Evolutionary conservation across 2,329 filamentous ascomycete species (phyloP).

Genomic region (Escovopsis weberi): DNA sequence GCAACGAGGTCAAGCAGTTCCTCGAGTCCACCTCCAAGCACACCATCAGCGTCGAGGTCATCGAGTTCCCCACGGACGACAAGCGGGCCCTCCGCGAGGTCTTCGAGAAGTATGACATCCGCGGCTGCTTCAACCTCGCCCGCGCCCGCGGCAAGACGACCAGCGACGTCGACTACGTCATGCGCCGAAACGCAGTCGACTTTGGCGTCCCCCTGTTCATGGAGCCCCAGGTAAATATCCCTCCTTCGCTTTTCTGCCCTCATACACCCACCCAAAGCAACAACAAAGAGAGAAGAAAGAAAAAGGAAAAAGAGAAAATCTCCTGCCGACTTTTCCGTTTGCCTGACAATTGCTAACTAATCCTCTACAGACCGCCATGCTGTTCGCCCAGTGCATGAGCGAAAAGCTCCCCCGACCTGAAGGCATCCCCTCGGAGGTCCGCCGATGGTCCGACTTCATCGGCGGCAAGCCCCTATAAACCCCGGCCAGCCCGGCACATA

Average conservation of each 20-base stretch:
- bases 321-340: too few relatives aligned
- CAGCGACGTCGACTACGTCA: slow-evolving; percentile 91
- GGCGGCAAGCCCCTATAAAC: slow-evolving; percentile 67
- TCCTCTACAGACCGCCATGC: slow-evolving; percentile 63
- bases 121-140: slow-evolving; percentile 90
- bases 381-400: slow-evolving; percentile 94
- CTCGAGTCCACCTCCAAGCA: slow-evolving; percentile 59
- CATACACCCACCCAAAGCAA: too few relatives aligned
- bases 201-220: slow-evolving; percentile 97
- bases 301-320: too few relatives aligned
- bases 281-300: too few relatives aligned
- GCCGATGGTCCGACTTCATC: slow-evolving; percentile 90
- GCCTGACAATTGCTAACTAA: too few relatives aligned
- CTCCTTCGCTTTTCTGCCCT: slow-evolving; percentile 6
- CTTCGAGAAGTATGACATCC: slow-evolving; percentile 93
- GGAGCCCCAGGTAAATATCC: slow-evolving; percentile 72
- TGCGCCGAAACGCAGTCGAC: slow-evolving; percentile 95
- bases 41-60: slow-evolving; percentile 64
- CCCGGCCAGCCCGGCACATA: too few relatives aligned
- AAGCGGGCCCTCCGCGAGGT: slow-evolving; percentile 90
- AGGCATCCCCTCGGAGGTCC: slow-evolving; percentile 82
- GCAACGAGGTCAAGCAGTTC: slow-evolving; percentile 65
- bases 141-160: slow-evolving; percentile 69
- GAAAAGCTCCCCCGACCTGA: slow-evolving; percentile 83
- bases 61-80: slow-evolving; percentile 93